Evolutionary conservation across 2,329 filamentous ascomycete species (phyloP), one percentile per base, ranked within the genome.

Genomic region (Camillea tinctor): DNA sequence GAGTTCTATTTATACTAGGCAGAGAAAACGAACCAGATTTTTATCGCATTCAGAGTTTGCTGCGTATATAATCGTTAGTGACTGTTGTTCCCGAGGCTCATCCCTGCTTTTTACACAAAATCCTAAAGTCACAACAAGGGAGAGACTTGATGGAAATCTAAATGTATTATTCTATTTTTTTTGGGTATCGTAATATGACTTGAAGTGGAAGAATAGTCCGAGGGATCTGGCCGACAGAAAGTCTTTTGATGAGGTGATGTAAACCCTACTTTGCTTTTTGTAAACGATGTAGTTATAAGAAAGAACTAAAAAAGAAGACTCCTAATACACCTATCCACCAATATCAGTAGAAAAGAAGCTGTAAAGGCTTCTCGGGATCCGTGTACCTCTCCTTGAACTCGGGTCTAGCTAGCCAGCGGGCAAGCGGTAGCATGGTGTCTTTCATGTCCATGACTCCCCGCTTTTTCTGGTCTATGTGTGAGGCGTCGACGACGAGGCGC

Each of bases 391-490:
- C 86, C 74, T 87, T 89, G 67, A 97, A 83, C 69, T 91, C 88
- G 17, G 85, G 79, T 58, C 87, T 82, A 36, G 88, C 84, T 55
- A 99, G 78, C 72, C 96, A 86, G 62, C 86, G 84, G 52, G 92
- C 84, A 53, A 98, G 82, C 6, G 92, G 91, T 70, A 93, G 82
- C 79, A 93, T 89, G 0, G 92, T 92, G 62, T 99, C 95, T 75
- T 91, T 92, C 92, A 98, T 97, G 72, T 98, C 95, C 74, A 97
- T 86, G 64, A 99, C 86, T 0, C 93, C 92, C 52, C 93, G 84
- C 81, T 96, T 96, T 83, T 99, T 99, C 75, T 91, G 87, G 76
- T 99, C 94, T 66, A 97, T 91, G 72, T 97, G 89, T 7, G 93
- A 97, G 15, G 91, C 92, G 76, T 99, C 95, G 30, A 98, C 84